phyloP scores from a whole-genome alignment of 495 filamentous ascomycete genomes.

The Xylaria intraflava region DNA sequence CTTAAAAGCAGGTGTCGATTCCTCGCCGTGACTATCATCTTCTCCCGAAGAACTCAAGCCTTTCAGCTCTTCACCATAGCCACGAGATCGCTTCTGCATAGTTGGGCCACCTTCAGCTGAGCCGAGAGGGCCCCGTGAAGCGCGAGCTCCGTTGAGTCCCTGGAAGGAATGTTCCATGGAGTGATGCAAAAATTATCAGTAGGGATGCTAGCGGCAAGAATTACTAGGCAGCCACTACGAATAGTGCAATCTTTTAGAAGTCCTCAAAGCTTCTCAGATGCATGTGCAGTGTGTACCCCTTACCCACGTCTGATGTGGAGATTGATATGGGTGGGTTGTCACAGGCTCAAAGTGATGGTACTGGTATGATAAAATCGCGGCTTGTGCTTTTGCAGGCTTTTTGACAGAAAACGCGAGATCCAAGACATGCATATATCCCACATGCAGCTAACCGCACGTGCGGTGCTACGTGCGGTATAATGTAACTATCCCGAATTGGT shows the following conservation, averaged over 20 bases:
- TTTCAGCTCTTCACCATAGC: conserved; percentile 23
- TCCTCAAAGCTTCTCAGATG: not conserved
- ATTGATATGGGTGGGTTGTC: too few species aligned
- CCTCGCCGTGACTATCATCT: conserved; percentile 5
- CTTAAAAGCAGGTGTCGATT: conserved; percentile 13
- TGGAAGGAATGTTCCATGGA: conserved; percentile 1
- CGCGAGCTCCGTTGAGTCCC: not conserved
- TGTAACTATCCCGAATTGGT: too few species aligned
- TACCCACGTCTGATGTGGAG: too few species aligned
- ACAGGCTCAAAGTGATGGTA: too few species aligned
- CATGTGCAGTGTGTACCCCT: too few species aligned
- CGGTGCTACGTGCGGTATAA: too few species aligned
- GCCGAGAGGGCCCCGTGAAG: not conserved
- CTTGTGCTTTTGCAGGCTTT: not conserved
- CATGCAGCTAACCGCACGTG: not conserved
- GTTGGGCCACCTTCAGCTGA: not conserved
- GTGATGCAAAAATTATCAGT: not conserved
- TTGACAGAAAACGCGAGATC: not conserved
- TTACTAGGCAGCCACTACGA: not conserved
- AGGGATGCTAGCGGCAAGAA: not conserved
- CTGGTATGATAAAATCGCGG: too few species aligned
- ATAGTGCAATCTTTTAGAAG: not conserved
- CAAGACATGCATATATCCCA: not conserved
- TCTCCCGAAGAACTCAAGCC: conserved; percentile 18
- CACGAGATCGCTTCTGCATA: conserved; percentile 16